Evolutionary conservation across 164 flowering plant species (phyloP).

Genomic region (Piper betle): DNA sequence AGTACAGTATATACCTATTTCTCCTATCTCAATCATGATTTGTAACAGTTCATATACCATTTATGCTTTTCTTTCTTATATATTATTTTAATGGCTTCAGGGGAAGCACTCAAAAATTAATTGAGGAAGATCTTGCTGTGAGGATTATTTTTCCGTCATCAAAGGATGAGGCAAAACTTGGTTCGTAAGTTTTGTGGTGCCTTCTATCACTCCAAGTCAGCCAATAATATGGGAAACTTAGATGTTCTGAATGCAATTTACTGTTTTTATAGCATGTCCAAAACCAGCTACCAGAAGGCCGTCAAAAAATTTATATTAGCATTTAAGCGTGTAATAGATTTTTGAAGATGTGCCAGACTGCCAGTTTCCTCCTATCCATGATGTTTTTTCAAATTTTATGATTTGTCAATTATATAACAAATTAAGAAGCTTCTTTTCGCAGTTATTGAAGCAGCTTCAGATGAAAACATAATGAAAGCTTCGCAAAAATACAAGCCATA

Average conservation of each 20-base stretch:
- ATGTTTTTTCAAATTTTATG: not conserved
- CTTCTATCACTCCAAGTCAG: no score
- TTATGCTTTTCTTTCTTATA: not conserved
- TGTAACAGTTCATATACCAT: not conserved
- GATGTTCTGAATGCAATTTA: not conserved
- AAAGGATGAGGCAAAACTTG: conserved; percentile 34
- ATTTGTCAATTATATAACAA: not conserved
- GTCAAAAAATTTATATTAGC: no score
- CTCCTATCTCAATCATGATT: not conserved
- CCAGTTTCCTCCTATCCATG: no score
- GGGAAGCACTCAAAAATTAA: conserved; percentile 44
- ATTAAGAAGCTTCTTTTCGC: conserved; percentile 14
- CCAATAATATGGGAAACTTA: not conserved
- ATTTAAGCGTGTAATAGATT: no score
- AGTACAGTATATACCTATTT: no score
- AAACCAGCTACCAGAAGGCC: no score
- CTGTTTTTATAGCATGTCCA: no score
- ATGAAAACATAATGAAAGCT: conserved; percentile 52
- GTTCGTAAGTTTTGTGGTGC: conserved; percentile 22
- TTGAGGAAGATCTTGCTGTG: conserved; percentile 61
- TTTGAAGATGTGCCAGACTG: not conserved
- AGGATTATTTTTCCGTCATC: conserved; percentile 55
- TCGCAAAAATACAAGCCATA: conserved; percentile 40
- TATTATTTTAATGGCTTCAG: conserved; percentile 17
- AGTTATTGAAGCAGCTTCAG: conserved; percentile 69